A percentile compares a stretch with the other conserved stretches of the same genome.
phyloP scores from a whole-genome alignment of 2,329 filamentous ascomycete species.

The Cytospora leucostoma region DNA sequence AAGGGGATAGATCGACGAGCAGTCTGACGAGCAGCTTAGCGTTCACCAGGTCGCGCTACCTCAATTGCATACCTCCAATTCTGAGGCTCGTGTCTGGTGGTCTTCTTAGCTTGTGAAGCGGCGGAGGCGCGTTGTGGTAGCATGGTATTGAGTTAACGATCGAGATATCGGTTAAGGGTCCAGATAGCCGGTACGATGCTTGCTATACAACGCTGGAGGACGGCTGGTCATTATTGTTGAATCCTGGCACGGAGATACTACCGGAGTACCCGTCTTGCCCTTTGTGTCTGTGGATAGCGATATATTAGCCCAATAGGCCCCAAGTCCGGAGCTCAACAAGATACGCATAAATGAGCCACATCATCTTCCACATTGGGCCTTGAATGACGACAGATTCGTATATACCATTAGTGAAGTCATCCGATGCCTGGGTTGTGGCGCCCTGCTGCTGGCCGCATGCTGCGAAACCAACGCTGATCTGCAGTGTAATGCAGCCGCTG shows the following conservation, averaged over 20 bases:
- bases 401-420: background rate
- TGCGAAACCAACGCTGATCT: conserved; percentile 18
- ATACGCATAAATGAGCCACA: background rate
- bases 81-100: background rate
- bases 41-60: background rate
- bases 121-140: background rate
- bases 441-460: conserved; percentile 6
- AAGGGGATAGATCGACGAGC: background rate
- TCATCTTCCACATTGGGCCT: background rate
- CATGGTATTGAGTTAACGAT: too few species aligned
- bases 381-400: background rate
- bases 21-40: background rate
- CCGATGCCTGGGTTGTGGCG: conserved; percentile 8
- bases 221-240: background rate
- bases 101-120: conserved; percentile 1
- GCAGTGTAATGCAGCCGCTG: conserved; percentile 19
- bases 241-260: background rate
- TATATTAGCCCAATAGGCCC: background rate
- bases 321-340: background rate
- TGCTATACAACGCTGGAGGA: conserved; percentile 1
- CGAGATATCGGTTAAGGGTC: too few species aligned
- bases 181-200: background rate
- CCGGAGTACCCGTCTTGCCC: background rate
- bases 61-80: conserved; percentile 9
- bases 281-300: background rate